Percentiles rank a stretch among this genome's conserved stretches.
Evolutionary conservation across 1,284 basidiomycete genomes (phyloP).

Genomic region (Leccinum huronense): DNA sequence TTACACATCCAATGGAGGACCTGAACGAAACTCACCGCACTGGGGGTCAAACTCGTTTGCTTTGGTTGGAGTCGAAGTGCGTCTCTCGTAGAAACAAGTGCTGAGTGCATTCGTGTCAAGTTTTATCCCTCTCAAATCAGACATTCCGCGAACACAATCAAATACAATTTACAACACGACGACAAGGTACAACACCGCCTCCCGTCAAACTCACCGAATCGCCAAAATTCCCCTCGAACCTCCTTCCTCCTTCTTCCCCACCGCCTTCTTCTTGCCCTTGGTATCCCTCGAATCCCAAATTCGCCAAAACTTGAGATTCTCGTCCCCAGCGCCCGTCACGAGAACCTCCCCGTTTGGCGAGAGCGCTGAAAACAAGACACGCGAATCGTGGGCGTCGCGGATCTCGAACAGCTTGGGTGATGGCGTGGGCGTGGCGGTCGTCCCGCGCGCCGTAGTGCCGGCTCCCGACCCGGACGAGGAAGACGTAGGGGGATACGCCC

Average conservation of each 20-base stretch:
- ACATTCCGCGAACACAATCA: neutral
- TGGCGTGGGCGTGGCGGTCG: slow-evolving; percentile 19
- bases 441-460: slow-evolving; percentile 9
- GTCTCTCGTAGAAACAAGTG: too few species aligned
- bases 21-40: too few species aligned
- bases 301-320: slow-evolving; percentile 92
- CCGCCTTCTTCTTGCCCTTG: slow-evolving; percentile 48
- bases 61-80: too few species aligned
- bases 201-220: slow-evolving; percentile 30
- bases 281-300: slow-evolving; percentile 62
- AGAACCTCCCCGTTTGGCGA: slow-evolving; percentile 88
- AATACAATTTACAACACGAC: neutral
- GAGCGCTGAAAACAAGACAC: slow-evolving; percentile 84
- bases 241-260: slow-evolving; percentile 36
- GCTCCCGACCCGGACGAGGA: slow-evolving; percentile 17
- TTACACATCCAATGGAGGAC: too few species aligned
- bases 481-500: slow-evolving; percentile 67
- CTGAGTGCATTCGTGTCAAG: too few species aligned
- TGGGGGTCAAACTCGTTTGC: too few species aligned
- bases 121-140: neutral
- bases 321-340: slow-evolving; percentile 88
- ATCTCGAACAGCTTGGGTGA: slow-evolving; percentile 71
- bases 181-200: neutral
- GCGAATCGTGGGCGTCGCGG: slow-evolving; percentile 85
- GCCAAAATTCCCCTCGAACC: slow-evolving; percentile 36